A percentile compares a stretch with the other conserved stretches of the same genome.
phyloP scores from a whole-genome alignment of 768 basidiomycete species.

The Phaffia tasmanica region DNA sequence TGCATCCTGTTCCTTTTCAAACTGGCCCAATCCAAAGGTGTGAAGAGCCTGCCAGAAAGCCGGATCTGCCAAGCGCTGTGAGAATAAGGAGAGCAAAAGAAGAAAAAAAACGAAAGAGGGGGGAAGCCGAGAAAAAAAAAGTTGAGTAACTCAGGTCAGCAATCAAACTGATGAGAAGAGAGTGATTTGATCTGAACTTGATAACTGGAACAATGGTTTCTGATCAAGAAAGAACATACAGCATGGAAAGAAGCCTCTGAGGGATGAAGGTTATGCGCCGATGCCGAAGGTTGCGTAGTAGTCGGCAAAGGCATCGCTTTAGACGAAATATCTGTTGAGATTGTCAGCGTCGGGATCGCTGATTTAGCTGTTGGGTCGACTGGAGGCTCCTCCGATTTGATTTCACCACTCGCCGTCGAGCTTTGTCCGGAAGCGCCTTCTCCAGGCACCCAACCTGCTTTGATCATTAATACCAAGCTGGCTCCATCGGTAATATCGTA shows the following conservation, averaged over 20 bases:
- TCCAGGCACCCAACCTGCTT: slow-evolving; percentile 57
- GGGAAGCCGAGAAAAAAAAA: slow-evolving; percentile 34
- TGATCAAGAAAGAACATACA: slow-evolving; percentile 54
- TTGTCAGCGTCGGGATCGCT: slow-evolving; percentile 12
- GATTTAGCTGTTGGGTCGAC: background rate
- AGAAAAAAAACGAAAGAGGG: slow-evolving; percentile 34
- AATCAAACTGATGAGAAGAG: too few species aligned
- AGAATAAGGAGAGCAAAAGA: slow-evolving; percentile 43
- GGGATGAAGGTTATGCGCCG: slow-evolving; percentile 57
- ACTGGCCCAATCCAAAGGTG: slow-evolving; percentile 57
- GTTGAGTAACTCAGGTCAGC: too few species aligned
- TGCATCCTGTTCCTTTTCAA: slow-evolving; percentile 53
- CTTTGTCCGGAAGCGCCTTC: slow-evolving; percentile 33
- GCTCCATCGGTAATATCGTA: slow-evolving; percentile 68
- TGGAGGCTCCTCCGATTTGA: slow-evolving; percentile 9
- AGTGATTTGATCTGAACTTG: too few species aligned
- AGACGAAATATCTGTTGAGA: slow-evolving; percentile 30
- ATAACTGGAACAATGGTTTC: too few species aligned
- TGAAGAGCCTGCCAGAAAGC: slow-evolving; percentile 67
- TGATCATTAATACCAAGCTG: slow-evolving; percentile 75
- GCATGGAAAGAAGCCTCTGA: slow-evolving; percentile 47
- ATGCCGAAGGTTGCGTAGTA: slow-evolving; percentile 69
- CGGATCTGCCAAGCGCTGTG: slow-evolving; percentile 55
- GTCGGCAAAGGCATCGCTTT: slow-evolving; percentile 39
- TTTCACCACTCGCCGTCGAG: slow-evolving; percentile 16